Conservation (phyloP, 352 stramenopile species). For the Plasmopara muralis region DNA sequence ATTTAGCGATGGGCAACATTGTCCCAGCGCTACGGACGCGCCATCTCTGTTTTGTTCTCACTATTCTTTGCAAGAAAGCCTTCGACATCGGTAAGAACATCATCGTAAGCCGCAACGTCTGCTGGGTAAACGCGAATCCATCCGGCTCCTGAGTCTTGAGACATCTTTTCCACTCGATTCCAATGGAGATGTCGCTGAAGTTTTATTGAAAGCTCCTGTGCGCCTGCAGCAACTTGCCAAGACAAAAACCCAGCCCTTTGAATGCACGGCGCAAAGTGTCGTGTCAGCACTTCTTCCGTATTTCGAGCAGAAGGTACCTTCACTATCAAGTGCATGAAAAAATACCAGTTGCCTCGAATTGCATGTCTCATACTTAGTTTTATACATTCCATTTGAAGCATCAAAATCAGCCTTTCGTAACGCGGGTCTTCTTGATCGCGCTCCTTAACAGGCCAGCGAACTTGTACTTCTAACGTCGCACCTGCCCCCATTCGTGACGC, state of each 20-base stretch:
- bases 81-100: slow-evolving; percentile 72
- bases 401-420: slow-evolving; percentile 81
- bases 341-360: slow-evolving; percentile 72
- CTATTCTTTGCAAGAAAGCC: slow-evolving; percentile 56
- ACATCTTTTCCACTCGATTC: slow-evolving; percentile 86
- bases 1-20: slow-evolving; percentile 7
- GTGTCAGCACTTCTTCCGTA: slow-evolving; percentile 53
- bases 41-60: slow-evolving; percentile 22
- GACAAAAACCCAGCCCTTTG: slow-evolving; percentile 74
- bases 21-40: slow-evolving; percentile 14
- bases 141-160: slow-evolving; percentile 69
- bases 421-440: slow-evolving; percentile 82
- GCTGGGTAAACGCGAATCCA: slow-evolving; percentile 85
- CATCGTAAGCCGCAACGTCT: slow-evolving; percentile 66
- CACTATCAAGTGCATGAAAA: slow-evolving; percentile 82
- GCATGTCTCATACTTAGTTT: slow-evolving; percentile 57
- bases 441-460: slow-evolving; percentile 83
- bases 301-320: slow-evolving; percentile 42
- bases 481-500: slow-evolving; percentile 79
- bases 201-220: slow-evolving; percentile 84
- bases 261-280: slow-evolving; percentile 74
- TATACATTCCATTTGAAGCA: slow-evolving; percentile 84
- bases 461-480: slow-evolving; percentile 77
- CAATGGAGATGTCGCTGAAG: slow-evolving; percentile 83
- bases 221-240: slow-evolving; percentile 79